A percentile compares a stretch with the other conserved stretches of the same genome.
These are phyloP conservation scores for Cadophora gregata DNA, from an alignment of 2,329 filamentous ascomycete species.

Conservation along the genomic window DNA sequence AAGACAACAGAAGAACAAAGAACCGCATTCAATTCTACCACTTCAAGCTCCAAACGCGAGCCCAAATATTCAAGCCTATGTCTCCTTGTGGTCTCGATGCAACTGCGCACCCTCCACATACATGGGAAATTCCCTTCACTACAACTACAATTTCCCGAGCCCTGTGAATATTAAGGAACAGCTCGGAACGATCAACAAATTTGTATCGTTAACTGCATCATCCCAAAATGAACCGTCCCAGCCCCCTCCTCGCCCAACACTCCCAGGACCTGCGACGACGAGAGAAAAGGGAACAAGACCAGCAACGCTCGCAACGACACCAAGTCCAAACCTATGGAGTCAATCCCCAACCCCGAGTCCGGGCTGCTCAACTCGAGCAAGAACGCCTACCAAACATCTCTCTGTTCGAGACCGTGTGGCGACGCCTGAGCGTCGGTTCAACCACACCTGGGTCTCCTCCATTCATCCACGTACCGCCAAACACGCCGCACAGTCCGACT, in stretches of 20 bases:
- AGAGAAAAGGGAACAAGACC: not conserved
- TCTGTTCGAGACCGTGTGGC: not conserved
- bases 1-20: not conserved
- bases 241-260: not conserved
- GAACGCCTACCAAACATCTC: not conserved
- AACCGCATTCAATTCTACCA: not conserved
- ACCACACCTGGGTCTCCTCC: not conserved
- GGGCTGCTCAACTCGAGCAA: not conserved
- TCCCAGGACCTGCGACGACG: not conserved
- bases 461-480: not conserved
- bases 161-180: not conserved
- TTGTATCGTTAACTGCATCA: too few species aligned
- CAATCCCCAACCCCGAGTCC: not conserved
- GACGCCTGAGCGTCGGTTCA: not conserved
- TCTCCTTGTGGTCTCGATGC: too few species aligned
- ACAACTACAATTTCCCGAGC: not conserved
- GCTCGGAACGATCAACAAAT: not conserved
- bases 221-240: not conserved
- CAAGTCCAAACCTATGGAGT: not conserved
- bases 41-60: too few species aligned
- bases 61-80: too few species aligned
- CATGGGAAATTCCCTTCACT: too few species aligned
- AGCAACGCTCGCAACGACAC: not conserved
- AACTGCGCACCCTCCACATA: too few species aligned
- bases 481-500: not conserved